Base-by-base conservation (phyloP, 257 asterid genomes). In the Solanum appendiculatum region DNA sequence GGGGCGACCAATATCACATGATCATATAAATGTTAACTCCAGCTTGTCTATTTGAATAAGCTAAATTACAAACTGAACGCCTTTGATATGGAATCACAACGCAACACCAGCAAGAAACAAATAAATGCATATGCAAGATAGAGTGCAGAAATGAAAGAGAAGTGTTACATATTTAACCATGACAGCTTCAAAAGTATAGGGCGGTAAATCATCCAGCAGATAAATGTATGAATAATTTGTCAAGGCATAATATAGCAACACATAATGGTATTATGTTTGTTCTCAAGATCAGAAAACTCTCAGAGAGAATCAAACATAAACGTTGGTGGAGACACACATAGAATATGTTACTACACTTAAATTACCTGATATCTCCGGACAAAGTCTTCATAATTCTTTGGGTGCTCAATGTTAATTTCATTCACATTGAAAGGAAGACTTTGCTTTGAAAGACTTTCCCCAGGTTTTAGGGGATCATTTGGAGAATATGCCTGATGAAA, bases 331-430 rank as follows among this genome's bases (percentile, higher is more conserved):
- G 37, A 77, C 84, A 44, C 27, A 78, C 63, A 77, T 80, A 48
- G 85, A 15, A 46, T 51, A 73, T 48, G 37, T 33, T 33, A 40
- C 87, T 60, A 88, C 87, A 87, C 70, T 34, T 15, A 46, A 87
- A 86, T 88, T 88, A 97, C 99, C 99, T 97, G 99, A 88, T 96
- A 97, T 92, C 96, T 93, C 89, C 86, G 92, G 37, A 91, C 66
- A 72, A 97, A 89, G 85, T 92, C 96, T 86, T 95, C 97, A 27
- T 92, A 91, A 84, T 88, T 90, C 82, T 77, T 89, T 72, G 99
- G 99, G 77, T 93, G 97, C 87, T 93, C 93, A 78, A 92, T 91
- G 90, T 87, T 90, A 12, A 95, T 85, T 85, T 97, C 99, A 60
- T 92, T 88, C 74, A 91, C 64, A 90, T 88, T 92, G 86, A 97